Base-by-base conservation (phyloP, 139 green algal species). In the Mychonastes homosphaera region DNA sequence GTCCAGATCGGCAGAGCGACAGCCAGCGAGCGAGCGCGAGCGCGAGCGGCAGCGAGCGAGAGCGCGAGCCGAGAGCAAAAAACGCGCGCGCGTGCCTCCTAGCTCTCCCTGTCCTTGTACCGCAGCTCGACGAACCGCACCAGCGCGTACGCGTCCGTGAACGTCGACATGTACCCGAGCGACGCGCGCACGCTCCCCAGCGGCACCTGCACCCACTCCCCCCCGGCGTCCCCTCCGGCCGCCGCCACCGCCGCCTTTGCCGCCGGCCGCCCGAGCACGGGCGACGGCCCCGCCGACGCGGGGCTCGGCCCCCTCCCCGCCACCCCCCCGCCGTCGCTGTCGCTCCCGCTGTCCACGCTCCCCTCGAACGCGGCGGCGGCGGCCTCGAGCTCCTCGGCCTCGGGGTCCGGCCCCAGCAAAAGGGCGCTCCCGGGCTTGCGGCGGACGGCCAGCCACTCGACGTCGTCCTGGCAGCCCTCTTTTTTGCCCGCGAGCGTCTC, bases 381-480 rank as follows among this genome's bases (percentile, higher is more conserved):
- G 19, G 7, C 41, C 41, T n/a, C 19, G 19, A n/a, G 19, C 41
- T 28, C 41, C 19, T 48, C 5, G 8, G 41, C 41, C 6, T 48
- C n/a, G n/a, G n/a, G n/a, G n/a, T n/a, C n/a, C n/a, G n/a, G n/a
- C n/a, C n/a, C n/a, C n/a, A n/a, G n/a, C n/a, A n/a, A n/a, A n/a
- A n/a, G n/a, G n/a, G n/a, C n/a, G n/a, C n/a, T n/a, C n/a, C n/a
- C n/a, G n/a, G n/a, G n/a, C n/a, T 47, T 50, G n/a, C 79, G 68
- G 58, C 73, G 43, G 41, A 87, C 79, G 5, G 29, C 49, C 27
- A 86, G 69, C 47, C 76, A 87, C 72, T 87, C 74, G 15, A 84
- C 61, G 39, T 87, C 79, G 49, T 87, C 79, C 7, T 83, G 73
- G 58, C 79, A 87, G 28, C 79, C 79, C 65, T 87, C 79, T 65